Base-by-base conservation (phyloP, 768 basidiomycete genomes). In the Leccinum subtestaceum region DNA sequence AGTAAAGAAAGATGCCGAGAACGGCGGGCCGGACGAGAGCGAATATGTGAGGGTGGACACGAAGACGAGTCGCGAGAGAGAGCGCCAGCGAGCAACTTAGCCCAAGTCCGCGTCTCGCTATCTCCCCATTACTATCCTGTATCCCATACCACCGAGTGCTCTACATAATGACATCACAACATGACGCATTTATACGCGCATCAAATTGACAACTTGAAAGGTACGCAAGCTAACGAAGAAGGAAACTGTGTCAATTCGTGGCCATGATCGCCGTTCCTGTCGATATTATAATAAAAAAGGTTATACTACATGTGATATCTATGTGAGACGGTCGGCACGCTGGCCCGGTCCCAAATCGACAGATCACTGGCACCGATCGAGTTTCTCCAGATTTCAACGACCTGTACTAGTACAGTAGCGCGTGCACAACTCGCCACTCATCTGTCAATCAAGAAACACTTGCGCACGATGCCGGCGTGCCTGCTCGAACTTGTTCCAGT, bases 21-120 rank as follows among this genome's bases (percentile, higher is more conserved):
- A 56, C 45, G 65, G 23, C 11, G 0, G 68, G 19, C 58, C 75
- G 4, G 85, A 86, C 52, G 91, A 93, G 59, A 81, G 79, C 63
- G 93, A 93, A 67, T 95, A 93, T 66, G 92, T 94, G 52, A 81
- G 83, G 68, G 78, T 95, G 25, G 92, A 94, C 61, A 92, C 87
- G 25, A 87, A 81, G 77, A 79, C 68, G 52, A 89, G 85, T 72
- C 78, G 87, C 9, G 75, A 78, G 61, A 68, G 80, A 50, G 78
- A 75, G 12, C 72, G 69, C 13, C 65, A 73, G 12, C 63, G 73
- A 31, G 63, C 45, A 3, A 8, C 32, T 47, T 73, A 69, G 58
- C 12, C 8, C 10, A 10, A 43, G 40, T 12, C 51, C 48, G 2
- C 32, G 1, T 27, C 19, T 40, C 15, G 1, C 6, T n/a, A 21